Evolutionary conservation across 768 basidiomycete species (phyloP), one percentile per base, ranked within the genome.

Genomic region (Scleroderma bovista): DNA sequence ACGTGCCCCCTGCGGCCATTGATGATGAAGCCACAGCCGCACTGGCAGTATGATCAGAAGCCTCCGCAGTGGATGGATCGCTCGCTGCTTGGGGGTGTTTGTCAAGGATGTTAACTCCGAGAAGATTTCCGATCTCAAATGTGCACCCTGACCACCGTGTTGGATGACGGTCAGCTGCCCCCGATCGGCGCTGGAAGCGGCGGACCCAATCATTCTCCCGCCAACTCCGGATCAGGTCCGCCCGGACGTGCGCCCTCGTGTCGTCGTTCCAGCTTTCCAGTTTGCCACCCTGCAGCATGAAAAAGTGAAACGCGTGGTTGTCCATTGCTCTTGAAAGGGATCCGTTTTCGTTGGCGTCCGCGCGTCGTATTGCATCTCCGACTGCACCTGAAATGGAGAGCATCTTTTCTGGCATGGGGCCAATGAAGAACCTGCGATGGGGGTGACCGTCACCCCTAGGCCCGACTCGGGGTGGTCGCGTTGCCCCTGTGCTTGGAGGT

Each of bases 111-210:
- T 81, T 77, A 45, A 89, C 75, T 11, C 87, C 89, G 33, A 90
- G 70, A 52, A 92, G 75, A n/a, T 75, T 75, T 3, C 89, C 89
- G 33, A 92, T 72, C 58, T 88, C 85, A 54, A 92, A 92, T 51
- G 81, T 87, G 20, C 73, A 74, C 23, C 89, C 87, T 24, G 86
- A 75, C 86, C 86, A 90, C 19, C 67, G 71, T 13, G 61, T 66
- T 15, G 56, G 48, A n/a, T n/a, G n/a, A 22, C 39, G 23, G n/a
- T 47, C 33, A 16, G 20, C 13, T 15, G 10, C 17, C 10, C 39
- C 52, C 47, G 33, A 55, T 42, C 48, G 63, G n/a, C 62, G 67
- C 29, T 59, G 65, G 64, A 76, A 69, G 38, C 75, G 60, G 47
- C 65, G 56, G 1, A 76, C 79, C 84, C 87, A 90, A 47, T 84